Base-by-base conservation (phyloP, 2,329 filamentous ascomycete genomes). In the Pseudogymnoascus sp. region DNA sequence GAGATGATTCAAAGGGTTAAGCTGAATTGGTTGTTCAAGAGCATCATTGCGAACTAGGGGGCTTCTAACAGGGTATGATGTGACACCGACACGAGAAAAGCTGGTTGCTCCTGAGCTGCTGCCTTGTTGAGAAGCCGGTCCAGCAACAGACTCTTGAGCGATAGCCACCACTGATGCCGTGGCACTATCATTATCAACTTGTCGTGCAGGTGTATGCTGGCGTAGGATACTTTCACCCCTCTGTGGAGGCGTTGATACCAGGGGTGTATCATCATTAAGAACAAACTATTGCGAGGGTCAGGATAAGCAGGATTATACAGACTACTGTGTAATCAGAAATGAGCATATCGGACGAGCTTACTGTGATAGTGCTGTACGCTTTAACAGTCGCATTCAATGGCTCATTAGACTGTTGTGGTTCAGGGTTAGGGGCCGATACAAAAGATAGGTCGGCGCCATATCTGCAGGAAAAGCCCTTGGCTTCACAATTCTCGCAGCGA, bases 401-500 rank as follows among this genome's bases (percentile, higher is more conserved):
- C 17, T 17, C 39, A 21, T 41, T 21, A 41, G 39, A 21, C 39
- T 41, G 39, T 41, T 41, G 39, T 41, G 39, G 39, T 12, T 17
- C 5, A 41, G 39, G 39, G 39, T 41, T 21, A 21, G n/a, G 27
- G 27, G 13, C 48, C 33, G 48, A 15, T 31, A 15, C 25, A 21
- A 62, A 62, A 15, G 60, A 21, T 8, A 62, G 35, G 41, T 59
- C 44, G n/a, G 39, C 21, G 5, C 33, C 15, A 61, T 62, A 62
- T 60, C 39, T 41, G 39, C 61, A 62, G 9, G 58, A 13, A 42
- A 62, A 62, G 21, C 58, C 58, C 39, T 61, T 62, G n/a, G 25
- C 58, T 42, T 38, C 27, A 35, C 61, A 62, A 35, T 61, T 61
- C 29, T 38, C 58, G 61, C 61, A 62, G 15, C 58, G 21, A 61